These are phyloP conservation scores for Pseudogymnoascus sp. DNA, from an alignment of 2,329 filamentous ascomycete species.

Conservation along the genomic window DNA sequence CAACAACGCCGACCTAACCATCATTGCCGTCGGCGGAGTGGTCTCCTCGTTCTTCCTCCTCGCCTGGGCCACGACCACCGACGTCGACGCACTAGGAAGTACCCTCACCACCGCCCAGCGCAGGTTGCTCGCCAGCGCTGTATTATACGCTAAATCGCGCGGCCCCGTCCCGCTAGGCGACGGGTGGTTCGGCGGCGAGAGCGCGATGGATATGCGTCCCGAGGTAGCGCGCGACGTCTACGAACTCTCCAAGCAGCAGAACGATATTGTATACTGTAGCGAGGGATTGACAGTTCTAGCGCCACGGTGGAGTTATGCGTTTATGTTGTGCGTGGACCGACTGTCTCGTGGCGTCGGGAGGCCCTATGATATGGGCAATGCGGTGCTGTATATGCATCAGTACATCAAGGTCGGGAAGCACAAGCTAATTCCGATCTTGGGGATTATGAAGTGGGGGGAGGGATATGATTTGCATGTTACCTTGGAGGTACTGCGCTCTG, in stretches of 20 bases:
- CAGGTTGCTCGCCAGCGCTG: constrained; percentile 1
- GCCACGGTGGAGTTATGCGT: constrained; percentile 2
- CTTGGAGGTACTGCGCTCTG: background rate
- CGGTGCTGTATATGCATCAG: background rate
- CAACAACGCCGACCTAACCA: background rate
- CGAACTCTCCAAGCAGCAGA: background rate
- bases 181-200: background rate
- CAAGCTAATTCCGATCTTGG: background rate
- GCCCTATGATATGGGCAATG: background rate
- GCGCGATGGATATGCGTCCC: background rate
- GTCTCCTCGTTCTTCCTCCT: background rate
- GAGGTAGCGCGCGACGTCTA: background rate
- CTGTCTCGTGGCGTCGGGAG: background rate
- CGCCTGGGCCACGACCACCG: background rate
- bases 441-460: background rate
- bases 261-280: background rate
- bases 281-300: background rate
- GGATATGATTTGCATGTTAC: background rate
- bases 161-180: background rate
- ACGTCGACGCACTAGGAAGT: background rate
- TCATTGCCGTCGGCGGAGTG: background rate
- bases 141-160: background rate
- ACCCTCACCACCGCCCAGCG: background rate
- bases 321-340: background rate
- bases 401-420: background rate